phyloP scores from a whole-genome alignment of 805 yeast genomes.

The Ogataea degrootiae region DNA sequence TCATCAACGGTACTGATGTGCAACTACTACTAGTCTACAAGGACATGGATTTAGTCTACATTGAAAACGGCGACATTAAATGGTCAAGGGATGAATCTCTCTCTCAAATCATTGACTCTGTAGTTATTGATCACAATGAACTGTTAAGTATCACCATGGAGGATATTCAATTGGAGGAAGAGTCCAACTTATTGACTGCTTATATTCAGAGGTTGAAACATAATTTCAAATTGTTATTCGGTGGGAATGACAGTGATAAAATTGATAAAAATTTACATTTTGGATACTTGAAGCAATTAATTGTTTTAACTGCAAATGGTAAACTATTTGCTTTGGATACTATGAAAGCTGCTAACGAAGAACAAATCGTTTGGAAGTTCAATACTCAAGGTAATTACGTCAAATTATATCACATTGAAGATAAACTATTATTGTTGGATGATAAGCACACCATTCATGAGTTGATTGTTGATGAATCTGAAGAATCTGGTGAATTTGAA shows the following conservation, averaged over 20 bases:
- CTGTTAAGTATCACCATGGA: slow-evolving; percentile 19
- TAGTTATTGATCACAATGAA: slow-evolving; percentile 25
- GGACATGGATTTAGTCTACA: slow-evolving; percentile 12
- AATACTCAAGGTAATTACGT: slow-evolving; percentile 4
- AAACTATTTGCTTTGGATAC: slow-evolving; percentile 40
- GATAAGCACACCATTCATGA: slow-evolving; percentile 5
- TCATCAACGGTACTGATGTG: slow-evolving; percentile 5
- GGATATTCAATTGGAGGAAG: slow-evolving; percentile 30
- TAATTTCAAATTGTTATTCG: slow-evolving; percentile 19
- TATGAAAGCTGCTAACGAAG: slow-evolving; percentile 22
- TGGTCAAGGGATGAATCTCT: slow-evolving; percentile 46
- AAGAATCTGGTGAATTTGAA: background rate
- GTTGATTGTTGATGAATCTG: slow-evolving; percentile 2
- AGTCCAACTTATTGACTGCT: slow-evolving; percentile 25
- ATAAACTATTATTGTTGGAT: slow-evolving; percentile 5
- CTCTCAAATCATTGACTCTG: slow-evolving; percentile 32
- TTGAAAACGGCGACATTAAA: slow-evolving; percentile 18
- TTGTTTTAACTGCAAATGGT: slow-evolving; percentile 37
- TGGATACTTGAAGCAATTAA: slow-evolving; percentile 42
- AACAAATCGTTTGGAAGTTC: slow-evolving; percentile 34
- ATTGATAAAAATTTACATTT: slow-evolving; percentile 27
- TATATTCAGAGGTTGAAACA: slow-evolving; percentile 29
- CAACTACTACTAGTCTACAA: slow-evolving; percentile 10
- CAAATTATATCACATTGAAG: slow-evolving; percentile 6
- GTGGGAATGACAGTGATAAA: slow-evolving; percentile 12